Evolutionary conservation across 441 rosid species (phyloP).

Genomic region (Brassica balearica): DNA sequence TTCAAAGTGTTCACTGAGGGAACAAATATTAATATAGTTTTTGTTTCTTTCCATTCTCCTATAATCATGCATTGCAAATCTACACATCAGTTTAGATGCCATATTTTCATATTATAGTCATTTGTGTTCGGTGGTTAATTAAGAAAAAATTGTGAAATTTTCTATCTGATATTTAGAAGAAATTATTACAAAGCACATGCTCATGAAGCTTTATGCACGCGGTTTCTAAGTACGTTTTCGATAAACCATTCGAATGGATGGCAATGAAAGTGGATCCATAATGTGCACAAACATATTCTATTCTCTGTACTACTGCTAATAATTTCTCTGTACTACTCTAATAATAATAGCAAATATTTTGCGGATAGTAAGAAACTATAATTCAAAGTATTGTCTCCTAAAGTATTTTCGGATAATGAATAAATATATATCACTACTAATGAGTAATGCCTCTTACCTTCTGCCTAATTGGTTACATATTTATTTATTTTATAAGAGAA

Average conservation of each 20-base stretch:
- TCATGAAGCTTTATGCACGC: constrained; percentile 42
- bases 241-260: constrained; percentile 36
- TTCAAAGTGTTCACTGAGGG: neutral
- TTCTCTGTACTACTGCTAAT: too few relatives aligned
- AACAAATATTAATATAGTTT: neutral
- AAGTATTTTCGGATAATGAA: constrained; percentile 17
- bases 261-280: constrained; percentile 31
- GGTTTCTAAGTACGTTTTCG: constrained; percentile 39
- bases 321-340: constrained; percentile 19
- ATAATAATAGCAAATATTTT: constrained; percentile 6
- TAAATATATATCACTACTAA: constrained; percentile 21
- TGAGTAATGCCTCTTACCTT: constrained; percentile 12
- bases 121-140: neutral
- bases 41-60: neutral
- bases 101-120: neutral
- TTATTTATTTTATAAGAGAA: neutral
- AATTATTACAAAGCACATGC: constrained; percentile 35
- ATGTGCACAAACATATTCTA: constrained; percentile 34
- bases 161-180: neutral
- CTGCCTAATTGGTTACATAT: constrained; percentile 11
- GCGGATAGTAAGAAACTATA: constrained; percentile 8
- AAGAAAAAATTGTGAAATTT: neutral
- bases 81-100: neutral
- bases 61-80: neutral
- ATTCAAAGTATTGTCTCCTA: constrained; percentile 14